phyloP scores from a whole-genome alignment of 225 moss, liverwort and hornwort species.

The Pleurozium schreberi region DNA sequence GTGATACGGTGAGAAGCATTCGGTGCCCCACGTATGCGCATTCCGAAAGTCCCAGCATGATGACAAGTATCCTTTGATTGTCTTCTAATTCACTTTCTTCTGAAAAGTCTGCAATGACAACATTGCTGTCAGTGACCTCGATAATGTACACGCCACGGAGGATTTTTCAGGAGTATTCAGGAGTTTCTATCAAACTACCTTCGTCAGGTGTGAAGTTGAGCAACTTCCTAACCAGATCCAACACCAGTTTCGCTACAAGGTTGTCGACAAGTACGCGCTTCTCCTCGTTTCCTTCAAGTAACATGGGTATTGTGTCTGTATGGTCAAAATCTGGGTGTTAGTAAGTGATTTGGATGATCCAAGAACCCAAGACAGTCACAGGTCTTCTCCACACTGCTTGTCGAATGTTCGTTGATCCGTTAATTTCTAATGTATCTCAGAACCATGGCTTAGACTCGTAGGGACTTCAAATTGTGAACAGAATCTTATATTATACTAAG shows the following conservation, averaged over 20 bases:
- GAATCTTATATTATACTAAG: neutral
- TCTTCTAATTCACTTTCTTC: neutral
- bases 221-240: constrained; percentile 25
- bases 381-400: neutral
- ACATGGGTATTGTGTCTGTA: constrained; percentile 20
- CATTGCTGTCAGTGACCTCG: neutral
- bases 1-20: constrained; percentile 22
- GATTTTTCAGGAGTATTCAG: neutral
- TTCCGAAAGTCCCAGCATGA: constrained; percentile 27
- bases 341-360: neutral
- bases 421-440: neutral
- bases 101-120: neutral
- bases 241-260: constrained; percentile 17
- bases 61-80: constrained; percentile 1
- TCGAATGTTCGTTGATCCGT: neutral
- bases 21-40: constrained; percentile 30
- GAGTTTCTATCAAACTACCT: neutral
- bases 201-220: constrained; percentile 19
- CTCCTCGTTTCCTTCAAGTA: constrained; percentile 22
- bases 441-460: neutral
- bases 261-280: constrained; percentile 8
- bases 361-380: neutral
- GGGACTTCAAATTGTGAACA: neutral
- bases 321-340: neutral
- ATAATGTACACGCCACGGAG: neutral